Evolutionary conservation across 176 grass and related monocot genomes (phyloP).

Genomic region (Alloteropsis semialata): DNA sequence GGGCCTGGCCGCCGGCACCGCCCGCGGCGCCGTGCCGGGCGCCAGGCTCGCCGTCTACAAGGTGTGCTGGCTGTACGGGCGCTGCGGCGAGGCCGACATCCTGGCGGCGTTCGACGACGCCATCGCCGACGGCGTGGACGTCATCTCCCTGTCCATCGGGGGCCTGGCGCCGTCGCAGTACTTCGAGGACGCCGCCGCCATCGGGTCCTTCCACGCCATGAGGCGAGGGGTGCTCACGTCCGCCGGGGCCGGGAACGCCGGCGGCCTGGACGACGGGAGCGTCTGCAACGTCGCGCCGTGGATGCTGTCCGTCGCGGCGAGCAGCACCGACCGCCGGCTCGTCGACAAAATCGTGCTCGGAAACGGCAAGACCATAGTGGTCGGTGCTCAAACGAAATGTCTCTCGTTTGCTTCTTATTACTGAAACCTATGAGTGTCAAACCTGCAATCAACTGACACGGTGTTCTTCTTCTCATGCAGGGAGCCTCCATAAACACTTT

Average conservation of each 20-base stretch:
- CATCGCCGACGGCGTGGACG: slow-evolving; percentile 15
- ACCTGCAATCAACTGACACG: background rate
- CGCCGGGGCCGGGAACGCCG: background rate
- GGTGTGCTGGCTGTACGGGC: background rate
- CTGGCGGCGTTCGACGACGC: slow-evolving; percentile 14
- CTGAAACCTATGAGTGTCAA: no score
- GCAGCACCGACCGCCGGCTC: slow-evolving; percentile 22
- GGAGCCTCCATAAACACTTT: slow-evolving; percentile 18
- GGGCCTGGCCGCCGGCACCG: background rate
- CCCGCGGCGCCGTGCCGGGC: background rate
- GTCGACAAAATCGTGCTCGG: background rate
- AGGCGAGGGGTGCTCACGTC: background rate
- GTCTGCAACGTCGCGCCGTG: slow-evolving; percentile 36
- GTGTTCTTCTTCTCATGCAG: background rate
- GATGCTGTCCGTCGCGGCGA: slow-evolving; percentile 25
- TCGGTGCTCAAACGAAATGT: background rate
- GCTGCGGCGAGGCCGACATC: fast-evolving
- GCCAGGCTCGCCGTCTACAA: slow-evolving; percentile 37
- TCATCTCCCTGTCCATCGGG: background rate
- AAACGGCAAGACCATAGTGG: background rate
- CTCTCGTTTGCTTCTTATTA: no score
- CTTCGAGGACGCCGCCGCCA: background rate
- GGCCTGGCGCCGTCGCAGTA: background rate
- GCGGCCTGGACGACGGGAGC: background rate
- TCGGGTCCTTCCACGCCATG: background rate